Conservation (phyloP, 2,329 filamentous ascomycete species). For the Cordyceps tenuipes region DNA sequence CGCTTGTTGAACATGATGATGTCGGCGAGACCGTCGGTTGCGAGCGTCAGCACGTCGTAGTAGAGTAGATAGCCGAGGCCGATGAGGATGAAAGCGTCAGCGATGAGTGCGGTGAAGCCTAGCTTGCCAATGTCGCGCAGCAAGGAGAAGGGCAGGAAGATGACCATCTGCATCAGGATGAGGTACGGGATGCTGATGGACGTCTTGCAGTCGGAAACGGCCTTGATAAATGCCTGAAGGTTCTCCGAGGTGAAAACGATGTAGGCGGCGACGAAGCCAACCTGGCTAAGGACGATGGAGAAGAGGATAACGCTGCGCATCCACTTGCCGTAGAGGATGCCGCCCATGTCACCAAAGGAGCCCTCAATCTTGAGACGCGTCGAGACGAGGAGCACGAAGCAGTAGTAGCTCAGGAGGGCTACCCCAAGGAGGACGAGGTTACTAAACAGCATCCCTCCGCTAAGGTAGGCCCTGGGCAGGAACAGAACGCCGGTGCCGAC, state of each 20-base stretch:
- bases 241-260: slow-evolving; percentile 97
- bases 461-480: slow-evolving; percentile 84
- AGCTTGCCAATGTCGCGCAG: slow-evolving; percentile 97
- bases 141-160: slow-evolving; percentile 89
- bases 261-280: slow-evolving; percentile 91
- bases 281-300: slow-evolving; percentile 91
- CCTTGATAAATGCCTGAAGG: slow-evolving; percentile 85
- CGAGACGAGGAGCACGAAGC: slow-evolving; percentile 86
- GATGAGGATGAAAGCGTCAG: slow-evolving; percentile 88
- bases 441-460: slow-evolving; percentile 95
- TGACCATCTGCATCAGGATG: slow-evolving; percentile 88
- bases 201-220: slow-evolving; percentile 79
- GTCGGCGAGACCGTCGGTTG: slow-evolving; percentile 67
- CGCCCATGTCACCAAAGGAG: slow-evolving; percentile 97
- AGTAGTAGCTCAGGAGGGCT: slow-evolving; percentile 86
- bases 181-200: slow-evolving; percentile 81
- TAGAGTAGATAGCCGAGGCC: slow-evolving; percentile 93
- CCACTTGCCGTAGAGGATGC: slow-evolving; percentile 80
- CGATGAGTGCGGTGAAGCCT: slow-evolving; percentile 86
- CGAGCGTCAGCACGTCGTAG: slow-evolving; percentile 82
- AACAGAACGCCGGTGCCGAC: slow-evolving; percentile 95
- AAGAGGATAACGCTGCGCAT: slow-evolving; percentile 80
- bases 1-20: slow-evolving; percentile 84
- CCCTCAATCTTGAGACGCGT: slow-evolving; percentile 78
- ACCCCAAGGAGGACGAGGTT: slow-evolving; percentile 83